Conservation (phyloP, 768 basidiomycete genomes). For the Pisolithus marmoratus region DNA sequence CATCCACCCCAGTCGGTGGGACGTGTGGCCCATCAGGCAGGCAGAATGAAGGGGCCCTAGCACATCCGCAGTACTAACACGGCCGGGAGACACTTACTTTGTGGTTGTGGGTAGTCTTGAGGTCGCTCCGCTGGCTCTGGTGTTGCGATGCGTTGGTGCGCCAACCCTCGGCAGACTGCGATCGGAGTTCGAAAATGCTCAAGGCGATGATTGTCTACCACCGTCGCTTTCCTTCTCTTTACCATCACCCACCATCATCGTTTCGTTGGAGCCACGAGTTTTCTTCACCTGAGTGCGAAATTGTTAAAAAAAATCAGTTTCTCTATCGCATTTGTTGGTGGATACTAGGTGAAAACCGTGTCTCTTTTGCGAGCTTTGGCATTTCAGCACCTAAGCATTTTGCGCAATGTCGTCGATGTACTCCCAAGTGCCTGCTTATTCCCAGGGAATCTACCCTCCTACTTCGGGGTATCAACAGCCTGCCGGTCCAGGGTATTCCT, state of each 20-base stretch:
- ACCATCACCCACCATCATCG: slow-evolving; percentile 44
- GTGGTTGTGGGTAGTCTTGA: slow-evolving; percentile 20
- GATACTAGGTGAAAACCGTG: slow-evolving; percentile 29
- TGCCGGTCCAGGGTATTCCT: slow-evolving; percentile 39
- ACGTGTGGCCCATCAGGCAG: background rate
- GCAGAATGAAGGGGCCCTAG: background rate
- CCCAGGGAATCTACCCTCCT: slow-evolving; percentile 50
- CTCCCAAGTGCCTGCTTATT: slow-evolving; percentile 53
- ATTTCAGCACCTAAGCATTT: slow-evolving; percentile 29
- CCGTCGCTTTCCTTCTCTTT: slow-evolving; percentile 27
- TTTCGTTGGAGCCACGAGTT: slow-evolving; percentile 30
- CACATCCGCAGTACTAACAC: background rate
- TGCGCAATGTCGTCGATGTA: slow-evolving; percentile 53
- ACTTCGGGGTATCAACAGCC: slow-evolving; percentile 42
- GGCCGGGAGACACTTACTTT: slow-evolving; percentile 21
- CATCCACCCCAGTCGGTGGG: slow-evolving; percentile 32
- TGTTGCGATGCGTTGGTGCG: slow-evolving; percentile 1
- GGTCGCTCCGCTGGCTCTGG: slow-evolving; percentile 14
- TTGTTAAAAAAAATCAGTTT: slow-evolving; percentile 40
- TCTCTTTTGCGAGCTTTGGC: slow-evolving; percentile 26
- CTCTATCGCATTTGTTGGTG: slow-evolving; percentile 22
- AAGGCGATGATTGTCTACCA: slow-evolving; percentile 20
- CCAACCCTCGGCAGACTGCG: slow-evolving; percentile 21
- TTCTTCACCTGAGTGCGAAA: slow-evolving; percentile 47
- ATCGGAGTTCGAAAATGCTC: slow-evolving; percentile 31